These are phyloP conservation scores for Aspergillus kassunensis DNA, from an alignment of 495 filamentous ascomycete species.

Conservation along the genomic window DNA sequence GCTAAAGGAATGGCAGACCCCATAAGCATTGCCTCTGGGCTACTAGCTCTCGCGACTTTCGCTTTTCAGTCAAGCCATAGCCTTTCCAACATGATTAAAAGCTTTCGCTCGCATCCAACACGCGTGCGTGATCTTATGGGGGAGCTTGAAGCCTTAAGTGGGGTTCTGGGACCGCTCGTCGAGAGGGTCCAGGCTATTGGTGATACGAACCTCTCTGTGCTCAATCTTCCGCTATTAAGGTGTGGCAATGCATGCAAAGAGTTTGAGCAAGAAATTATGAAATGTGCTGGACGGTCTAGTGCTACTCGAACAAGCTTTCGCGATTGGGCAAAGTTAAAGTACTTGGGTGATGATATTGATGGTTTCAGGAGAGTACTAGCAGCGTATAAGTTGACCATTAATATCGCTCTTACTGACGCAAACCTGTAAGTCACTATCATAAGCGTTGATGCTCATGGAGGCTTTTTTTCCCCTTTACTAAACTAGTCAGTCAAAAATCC, in stretches of 20 bases:
- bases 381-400: too few species aligned
- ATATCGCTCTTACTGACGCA: too few species aligned
- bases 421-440: too few species aligned
- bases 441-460: too few species aligned
- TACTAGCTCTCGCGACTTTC: constrained; percentile 29
- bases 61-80: constrained; percentile 37
- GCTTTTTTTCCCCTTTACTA: constrained; percentile 5
- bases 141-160: constrained; percentile 37
- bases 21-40: constrained; percentile 28
- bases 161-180: constrained; percentile 31
- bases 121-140: constrained; percentile 37
- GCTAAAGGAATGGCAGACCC: constrained; percentile 28
- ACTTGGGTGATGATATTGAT: too few species aligned
- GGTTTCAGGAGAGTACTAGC: too few species aligned
- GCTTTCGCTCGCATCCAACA: constrained; percentile 35
- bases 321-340: constrained; percentile 23
- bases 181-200: constrained; percentile 21
- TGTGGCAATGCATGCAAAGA: constrained; percentile 28
- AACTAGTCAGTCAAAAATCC: constrained; percentile 22
- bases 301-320: constrained; percentile 22
- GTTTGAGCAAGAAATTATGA: constrained; percentile 21
- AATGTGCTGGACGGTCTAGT: constrained; percentile 19
- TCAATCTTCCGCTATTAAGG: constrained; percentile 22
- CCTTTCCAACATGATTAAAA: constrained; percentile 36
- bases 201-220: constrained; percentile 13